Evolutionary conservation across 768 basidiomycete species (phyloP).

Genomic region (Sistotremastrum suecicum): DNA sequence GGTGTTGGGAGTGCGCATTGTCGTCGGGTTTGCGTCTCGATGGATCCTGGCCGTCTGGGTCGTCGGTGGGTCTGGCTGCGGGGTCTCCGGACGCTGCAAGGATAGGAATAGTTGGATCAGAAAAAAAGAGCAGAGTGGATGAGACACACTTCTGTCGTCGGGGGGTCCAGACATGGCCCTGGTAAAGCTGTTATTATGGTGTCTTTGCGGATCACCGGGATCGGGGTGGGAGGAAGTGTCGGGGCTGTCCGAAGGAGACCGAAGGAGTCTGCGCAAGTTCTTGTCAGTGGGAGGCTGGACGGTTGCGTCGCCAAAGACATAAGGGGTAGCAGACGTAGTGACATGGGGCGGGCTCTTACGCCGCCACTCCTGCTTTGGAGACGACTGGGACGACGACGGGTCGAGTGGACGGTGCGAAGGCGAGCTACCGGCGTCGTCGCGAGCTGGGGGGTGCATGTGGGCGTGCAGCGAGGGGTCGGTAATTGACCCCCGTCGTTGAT

Average conservation of each 20-base stretch:
- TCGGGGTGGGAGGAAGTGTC: slow-evolving; percentile 5
- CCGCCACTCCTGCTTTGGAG: slow-evolving; percentile 12
- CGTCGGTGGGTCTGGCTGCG: slow-evolving; percentile 21
- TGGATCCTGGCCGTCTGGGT: slow-evolving; percentile 21
- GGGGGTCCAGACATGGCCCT: too few relatives aligned
- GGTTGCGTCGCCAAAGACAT: slow-evolving; percentile 58
- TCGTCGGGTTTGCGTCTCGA: slow-evolving; percentile 9
- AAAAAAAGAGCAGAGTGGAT: too few relatives aligned
- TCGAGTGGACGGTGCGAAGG: slow-evolving; percentile 6
- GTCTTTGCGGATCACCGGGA: too few relatives aligned
- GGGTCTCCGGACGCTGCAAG: too few relatives aligned
- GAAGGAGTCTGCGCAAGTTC: slow-evolving; percentile 42
- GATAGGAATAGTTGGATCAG: too few relatives aligned
- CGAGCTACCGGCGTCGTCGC: slow-evolving; percentile 21
- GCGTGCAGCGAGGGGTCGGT: slow-evolving; percentile 70
- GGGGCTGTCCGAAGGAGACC: slow-evolving; percentile 39
- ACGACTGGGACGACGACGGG: slow-evolving; percentile 7
- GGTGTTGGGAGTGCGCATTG: slow-evolving; percentile 19
- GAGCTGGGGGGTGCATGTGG: slow-evolving; percentile 2
- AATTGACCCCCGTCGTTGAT: slow-evolving; percentile 70
- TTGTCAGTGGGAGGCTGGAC: slow-evolving; percentile 19
- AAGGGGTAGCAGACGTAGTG: slow-evolving; percentile 50
- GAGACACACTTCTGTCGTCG: too few relatives aligned
- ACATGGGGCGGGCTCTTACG: slow-evolving; percentile 23
- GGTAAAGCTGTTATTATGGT: too few relatives aligned